phyloP scores from a whole-genome alignment of 163 green algal species.

The Volvox carteri region DNA sequence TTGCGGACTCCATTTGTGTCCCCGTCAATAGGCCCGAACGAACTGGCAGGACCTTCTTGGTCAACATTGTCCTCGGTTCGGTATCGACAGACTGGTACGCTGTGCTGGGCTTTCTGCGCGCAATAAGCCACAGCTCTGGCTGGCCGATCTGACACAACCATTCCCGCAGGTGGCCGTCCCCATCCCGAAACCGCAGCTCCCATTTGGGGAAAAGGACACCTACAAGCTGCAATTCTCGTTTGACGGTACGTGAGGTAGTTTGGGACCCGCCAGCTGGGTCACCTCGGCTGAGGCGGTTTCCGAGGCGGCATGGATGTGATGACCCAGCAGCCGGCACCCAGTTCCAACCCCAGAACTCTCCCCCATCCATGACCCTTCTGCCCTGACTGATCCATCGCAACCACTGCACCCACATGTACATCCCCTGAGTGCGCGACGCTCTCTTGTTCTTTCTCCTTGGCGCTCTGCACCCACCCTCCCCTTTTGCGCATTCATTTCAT shows the following conservation, averaged over 20 bases:
- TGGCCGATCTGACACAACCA: conserved; percentile 11
- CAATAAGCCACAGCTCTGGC: background rate
- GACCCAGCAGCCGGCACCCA: no score
- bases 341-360: no score
- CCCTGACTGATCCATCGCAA: no score
- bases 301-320: no score
- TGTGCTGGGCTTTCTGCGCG: background rate
- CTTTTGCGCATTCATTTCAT: no score
- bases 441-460: no score
- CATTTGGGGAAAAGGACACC: conserved; percentile 61
- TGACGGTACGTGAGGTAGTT: conserved; percentile 53
- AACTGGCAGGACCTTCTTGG: conserved; percentile 90
- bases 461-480: no score
- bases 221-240: conserved; percentile 88
- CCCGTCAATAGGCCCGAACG: conserved; percentile 75
- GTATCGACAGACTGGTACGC: conserved; percentile 65
- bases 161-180: conserved; percentile 75
- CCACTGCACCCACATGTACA: no score
- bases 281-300: no score
- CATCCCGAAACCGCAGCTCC: conserved; percentile 68
- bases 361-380: no score
- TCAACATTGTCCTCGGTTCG: conserved; percentile 85
- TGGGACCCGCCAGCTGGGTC: no score
- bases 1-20: background rate
- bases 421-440: no score